phyloP scores from a whole-genome alignment of 1,284 basidiomycete species.

The Vanrija humicola region DNA sequence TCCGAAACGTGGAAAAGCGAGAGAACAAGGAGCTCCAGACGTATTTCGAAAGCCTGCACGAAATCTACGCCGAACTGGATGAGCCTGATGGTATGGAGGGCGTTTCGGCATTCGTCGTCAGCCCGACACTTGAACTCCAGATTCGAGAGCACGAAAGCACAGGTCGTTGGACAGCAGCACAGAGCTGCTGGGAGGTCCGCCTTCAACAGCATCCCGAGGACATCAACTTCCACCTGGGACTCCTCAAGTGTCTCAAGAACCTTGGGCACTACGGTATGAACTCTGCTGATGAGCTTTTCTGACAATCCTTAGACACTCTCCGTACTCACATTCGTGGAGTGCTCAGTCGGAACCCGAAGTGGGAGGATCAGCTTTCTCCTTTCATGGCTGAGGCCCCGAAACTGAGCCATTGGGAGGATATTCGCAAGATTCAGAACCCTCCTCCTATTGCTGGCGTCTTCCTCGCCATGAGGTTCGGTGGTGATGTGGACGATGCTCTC shows the following conservation, averaged over 20 bases:
- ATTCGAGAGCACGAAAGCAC: conserved; percentile 98
- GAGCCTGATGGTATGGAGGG: conserved; percentile 99
- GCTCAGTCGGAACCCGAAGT: conserved; percentile 76
- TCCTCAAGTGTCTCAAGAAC: conserved; percentile 87
- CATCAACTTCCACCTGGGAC: conserved; percentile 80
- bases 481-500: conserved; percentile 56
- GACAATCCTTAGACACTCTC: conserved; percentile 67
- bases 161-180: conserved; percentile 95
- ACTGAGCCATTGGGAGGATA: conserved; percentile 86
- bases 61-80: conserved; percentile 93
- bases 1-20: conserved; percentile 53
- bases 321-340: conserved; percentile 93
- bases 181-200: conserved; percentile 99
- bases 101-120: conserved; percentile 80
- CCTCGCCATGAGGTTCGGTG: conserved; percentile 62
- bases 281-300: background rate
- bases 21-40: conserved; percentile 58
- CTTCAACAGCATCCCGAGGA: conserved; percentile 88
- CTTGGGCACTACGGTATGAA: conserved; percentile 90
- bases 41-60: conserved; percentile 88
- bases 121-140: conserved; percentile 90
- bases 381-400: conserved; percentile 95
- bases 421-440: conserved; percentile 56
- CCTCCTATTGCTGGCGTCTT: conserved; percentile 78
- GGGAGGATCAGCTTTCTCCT: conserved; percentile 71